These are phyloP conservation scores for Penicillium bialowiezense DNA, from an alignment of 495 filamentous ascomycete genomes.

Conservation along the genomic window DNA sequence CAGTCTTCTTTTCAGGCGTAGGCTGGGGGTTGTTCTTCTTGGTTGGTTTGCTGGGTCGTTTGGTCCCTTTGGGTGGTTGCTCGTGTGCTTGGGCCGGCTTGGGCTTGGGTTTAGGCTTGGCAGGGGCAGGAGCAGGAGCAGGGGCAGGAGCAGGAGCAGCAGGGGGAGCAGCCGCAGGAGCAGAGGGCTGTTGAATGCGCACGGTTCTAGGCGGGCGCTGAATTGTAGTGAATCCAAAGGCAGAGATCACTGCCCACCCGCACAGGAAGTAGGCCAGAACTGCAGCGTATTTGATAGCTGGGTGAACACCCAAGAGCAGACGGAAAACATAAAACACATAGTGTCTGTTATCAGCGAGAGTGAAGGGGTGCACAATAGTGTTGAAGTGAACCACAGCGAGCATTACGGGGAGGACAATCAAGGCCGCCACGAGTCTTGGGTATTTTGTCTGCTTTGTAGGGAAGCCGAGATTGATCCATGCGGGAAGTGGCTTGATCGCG, in stretches of 20 bases:
- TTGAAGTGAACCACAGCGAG: conserved; percentile 68
- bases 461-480: conserved; percentile 36
- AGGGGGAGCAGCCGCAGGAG: not conserved
- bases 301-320: conserved; percentile 66
- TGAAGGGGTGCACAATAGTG: conserved; percentile 94
- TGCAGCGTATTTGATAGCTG: conserved; percentile 62
- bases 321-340: conserved; percentile 97
- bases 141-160: not conserved
- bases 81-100: conserved; percentile 10
- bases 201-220: conserved; percentile 23
- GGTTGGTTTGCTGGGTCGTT: conserved; percentile 22
- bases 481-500: conserved; percentile 38
- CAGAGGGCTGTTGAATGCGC: conserved; percentile 14
- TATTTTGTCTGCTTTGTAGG: conserved; percentile 30
- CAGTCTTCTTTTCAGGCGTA: conserved; percentile 6
- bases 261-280: conserved; percentile 60
- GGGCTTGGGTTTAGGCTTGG: not conserved
- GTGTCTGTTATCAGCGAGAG: conserved; percentile 92
- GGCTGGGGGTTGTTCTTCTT: conserved; percentile 27
- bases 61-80: conserved; percentile 20
- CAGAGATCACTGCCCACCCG: conserved; percentile 58
- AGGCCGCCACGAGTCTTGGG: conserved; percentile 34
- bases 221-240: conserved; percentile 44
- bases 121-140: not conserved
- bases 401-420: conserved; percentile 45